Conservation (phyloP, 768 basidiomycete genomes). For the Tulasnella sp. region DNA sequence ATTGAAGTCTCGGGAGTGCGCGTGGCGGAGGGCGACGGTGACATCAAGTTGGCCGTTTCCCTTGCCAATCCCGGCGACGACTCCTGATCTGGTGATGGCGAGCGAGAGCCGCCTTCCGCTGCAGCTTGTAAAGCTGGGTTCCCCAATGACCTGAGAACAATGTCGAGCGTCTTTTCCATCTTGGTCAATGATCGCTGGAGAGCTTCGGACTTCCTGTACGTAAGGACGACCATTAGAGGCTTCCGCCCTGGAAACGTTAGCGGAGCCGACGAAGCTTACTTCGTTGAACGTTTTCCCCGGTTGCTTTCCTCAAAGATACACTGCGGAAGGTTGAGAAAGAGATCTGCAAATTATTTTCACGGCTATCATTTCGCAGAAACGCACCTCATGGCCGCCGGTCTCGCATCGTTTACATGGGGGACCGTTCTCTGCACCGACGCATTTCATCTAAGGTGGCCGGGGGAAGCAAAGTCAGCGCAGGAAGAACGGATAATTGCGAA, state of each 20-base stretch:
- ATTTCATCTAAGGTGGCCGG: constrained; percentile 58
- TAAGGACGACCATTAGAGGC: not conserved
- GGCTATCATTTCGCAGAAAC: not conserved
- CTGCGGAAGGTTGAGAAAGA: constrained; percentile 51
- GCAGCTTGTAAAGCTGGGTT: constrained; percentile 54
- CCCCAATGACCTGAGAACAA: constrained; percentile 81
- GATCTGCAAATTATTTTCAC: not conserved
- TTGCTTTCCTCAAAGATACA: constrained; percentile 98
- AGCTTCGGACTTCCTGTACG: constrained; percentile 31
- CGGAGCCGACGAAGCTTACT: constrained; percentile 47
- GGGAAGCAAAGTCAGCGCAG: not conserved
- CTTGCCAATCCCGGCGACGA: not conserved
- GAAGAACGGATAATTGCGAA: not conserved
- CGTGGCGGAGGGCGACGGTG: constrained; percentile 45
- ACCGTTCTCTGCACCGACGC: constrained; percentile 81
- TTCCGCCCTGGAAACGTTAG: constrained; percentile 1
- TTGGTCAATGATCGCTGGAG: constrained; percentile 59
- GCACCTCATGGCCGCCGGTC: constrained; percentile 31
- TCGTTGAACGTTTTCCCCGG: constrained; percentile 82
- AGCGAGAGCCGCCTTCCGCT: constrained; percentile 70
- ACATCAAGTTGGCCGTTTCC: constrained; percentile 1
- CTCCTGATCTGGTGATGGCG: constrained; percentile 46
- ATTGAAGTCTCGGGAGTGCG: constrained; percentile 43
- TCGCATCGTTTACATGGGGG: constrained; percentile 85
- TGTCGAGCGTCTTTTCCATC: constrained; percentile 91